Evolutionary conservation across 2,329 filamentous ascomycete species (phyloP), one percentile per base, ranked within the genome.

Genomic region (Juglanconis juglandina): DNA sequence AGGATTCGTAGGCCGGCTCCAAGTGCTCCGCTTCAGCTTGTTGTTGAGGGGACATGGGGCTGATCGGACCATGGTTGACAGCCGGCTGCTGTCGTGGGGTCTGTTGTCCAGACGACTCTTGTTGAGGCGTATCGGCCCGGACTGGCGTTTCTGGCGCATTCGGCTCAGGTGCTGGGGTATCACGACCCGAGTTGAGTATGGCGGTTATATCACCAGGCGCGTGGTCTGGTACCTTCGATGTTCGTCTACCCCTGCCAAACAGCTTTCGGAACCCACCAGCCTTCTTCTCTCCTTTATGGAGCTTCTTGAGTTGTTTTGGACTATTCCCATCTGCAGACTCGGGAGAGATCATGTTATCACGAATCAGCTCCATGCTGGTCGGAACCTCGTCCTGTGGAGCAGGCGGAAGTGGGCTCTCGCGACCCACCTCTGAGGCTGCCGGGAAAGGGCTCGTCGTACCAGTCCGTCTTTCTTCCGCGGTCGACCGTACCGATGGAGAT

Each of bases 171-270:
- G 55, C 49, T 32, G 54, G 35, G 5, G 39, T 39, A 14, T 62
- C 65, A 5, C 61, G 64, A 33, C 77, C 71, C 46, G 76, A 70
- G 32, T 73, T 78, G 66, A 81, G 79, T 78, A 82, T 81, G 67
- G 68, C 77, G 71, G 77, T 83, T 64, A 80, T 73, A 67, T 82
- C 81, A 62, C 73, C 74, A 59, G 77, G 77, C 42, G 83, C 79
- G 61, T 81, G 81, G 1, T 85, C 82, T 7, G 80, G 81, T 30
- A 81, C 68, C 72, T 83, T 88, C 41, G 81, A 87, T 61, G 75
- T 69, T 62, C 82, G 78, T 68, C 86, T 87, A 74, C 85, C 88
- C 66, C 85, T 82, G 51, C 81, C 80, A 68, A 90, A 90, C 47
- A 90, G 77, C 73, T 88, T 89, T 64, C 82, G 83, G 66, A 90